These are phyloP conservation scores for Neonothopanus nambi DNA, from an alignment of 1,284 basidiomycete species.

Conservation along the genomic window DNA sequence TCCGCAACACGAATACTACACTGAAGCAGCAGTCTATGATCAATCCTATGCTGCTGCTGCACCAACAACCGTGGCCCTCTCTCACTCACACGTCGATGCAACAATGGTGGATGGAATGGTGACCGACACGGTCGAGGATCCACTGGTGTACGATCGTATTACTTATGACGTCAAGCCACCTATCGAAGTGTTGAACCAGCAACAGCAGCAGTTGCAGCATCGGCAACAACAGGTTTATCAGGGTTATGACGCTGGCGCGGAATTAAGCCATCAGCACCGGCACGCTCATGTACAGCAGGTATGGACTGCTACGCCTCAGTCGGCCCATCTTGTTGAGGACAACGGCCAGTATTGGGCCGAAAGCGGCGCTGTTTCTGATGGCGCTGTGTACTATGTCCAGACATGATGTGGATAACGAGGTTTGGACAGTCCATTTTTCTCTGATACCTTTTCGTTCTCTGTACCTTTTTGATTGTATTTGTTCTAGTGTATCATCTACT, in stretches of 20 bases:
- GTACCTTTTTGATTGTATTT: neutral
- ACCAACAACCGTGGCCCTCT: neutral
- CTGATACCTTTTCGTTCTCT: neutral
- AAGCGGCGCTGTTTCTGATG: neutral
- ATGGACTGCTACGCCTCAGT: conserved; percentile 2
- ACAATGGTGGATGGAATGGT: neutral
- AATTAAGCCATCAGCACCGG: neutral
- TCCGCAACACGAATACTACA: conserved; percentile 1
- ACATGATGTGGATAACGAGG: neutral
- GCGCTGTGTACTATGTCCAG: neutral
- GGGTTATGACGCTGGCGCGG: neutral
- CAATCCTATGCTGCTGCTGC: neutral
- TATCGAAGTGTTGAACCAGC: conserved; percentile 8
- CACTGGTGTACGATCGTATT: conserved; percentile 4
- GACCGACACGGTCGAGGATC: neutral
- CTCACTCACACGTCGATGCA: neutral
- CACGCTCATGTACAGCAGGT: neutral
- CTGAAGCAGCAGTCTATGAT: conserved; percentile 1
- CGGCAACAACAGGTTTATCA: conserved; percentile 4
- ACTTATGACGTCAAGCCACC: conserved; percentile 12
- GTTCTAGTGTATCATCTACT: neutral
- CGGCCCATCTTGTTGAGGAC: neutral
- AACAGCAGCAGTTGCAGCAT: neutral
- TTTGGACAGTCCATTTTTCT: neutral
- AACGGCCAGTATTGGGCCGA: conserved; percentile 2